Evolutionary conservation across 306 rosid genomes (phyloP).

Genomic region (Lathyrus tuberosus): DNA sequence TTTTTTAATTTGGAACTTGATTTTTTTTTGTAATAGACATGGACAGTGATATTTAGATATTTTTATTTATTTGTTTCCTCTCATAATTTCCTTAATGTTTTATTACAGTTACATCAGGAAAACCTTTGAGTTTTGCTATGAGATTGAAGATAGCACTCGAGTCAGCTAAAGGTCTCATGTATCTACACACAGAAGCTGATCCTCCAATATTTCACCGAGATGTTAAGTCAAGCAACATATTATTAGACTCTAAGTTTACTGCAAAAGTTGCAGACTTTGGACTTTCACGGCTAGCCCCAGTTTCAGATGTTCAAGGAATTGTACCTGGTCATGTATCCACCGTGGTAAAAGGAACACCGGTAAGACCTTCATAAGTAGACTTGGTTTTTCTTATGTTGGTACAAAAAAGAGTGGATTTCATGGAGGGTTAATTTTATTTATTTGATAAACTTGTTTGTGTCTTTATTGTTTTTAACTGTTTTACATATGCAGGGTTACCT

Average conservation of each 20-base stretch:
- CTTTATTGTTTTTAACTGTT: neutral
- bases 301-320: constrained; percentile 69
- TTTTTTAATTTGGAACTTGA: no score
- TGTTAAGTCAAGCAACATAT: constrained; percentile 88
- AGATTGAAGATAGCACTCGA: constrained; percentile 82
- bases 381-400: neutral
- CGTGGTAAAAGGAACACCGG: constrained; percentile 93
- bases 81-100: constrained; percentile 31
- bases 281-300: constrained; percentile 95
- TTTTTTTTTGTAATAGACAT: no score
- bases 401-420: neutral
- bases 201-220: constrained; percentile 99
- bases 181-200: constrained; percentile 93
- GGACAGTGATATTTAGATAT: neutral
- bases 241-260: constrained; percentile 65
- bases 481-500: constrained; percentile 18
- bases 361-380: constrained; percentile 42
- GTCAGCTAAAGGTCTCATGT: constrained; percentile 84
- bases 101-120: constrained; percentile 55
- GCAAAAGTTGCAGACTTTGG: constrained; percentile 99
- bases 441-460: neutral
- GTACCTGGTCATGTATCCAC: constrained; percentile 83
- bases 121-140: constrained; percentile 62
- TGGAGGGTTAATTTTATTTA: neutral
- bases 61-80: constrained; percentile 18